Conservation (phyloP, 129 eudicot genomes). For the Tagetes patula region DNA sequence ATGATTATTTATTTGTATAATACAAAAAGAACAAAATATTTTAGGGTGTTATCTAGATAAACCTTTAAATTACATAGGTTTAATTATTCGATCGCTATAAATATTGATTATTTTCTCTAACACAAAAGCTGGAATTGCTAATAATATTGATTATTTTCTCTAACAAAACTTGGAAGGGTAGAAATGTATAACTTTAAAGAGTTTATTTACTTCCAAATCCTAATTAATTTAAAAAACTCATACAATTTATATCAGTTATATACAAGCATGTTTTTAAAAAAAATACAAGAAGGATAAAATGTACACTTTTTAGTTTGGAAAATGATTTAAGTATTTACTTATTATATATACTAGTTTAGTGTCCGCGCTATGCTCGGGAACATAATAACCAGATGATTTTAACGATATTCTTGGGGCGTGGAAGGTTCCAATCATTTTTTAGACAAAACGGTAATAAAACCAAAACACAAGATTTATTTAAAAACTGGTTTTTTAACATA, state of each 20-base stretch:
- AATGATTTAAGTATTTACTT: not conserved
- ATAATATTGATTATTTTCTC: not conserved
- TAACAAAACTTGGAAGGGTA: not conserved
- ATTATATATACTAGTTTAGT: not conserved
- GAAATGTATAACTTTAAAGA: not conserved
- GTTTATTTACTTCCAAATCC: not conserved
- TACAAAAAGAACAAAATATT: not conserved
- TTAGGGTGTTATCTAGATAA: not conserved
- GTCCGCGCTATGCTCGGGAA: too few species aligned
- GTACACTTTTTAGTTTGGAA: not conserved
- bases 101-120: too few species aligned
- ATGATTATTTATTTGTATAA: constrained; percentile 15
- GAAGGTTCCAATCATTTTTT: too few species aligned
- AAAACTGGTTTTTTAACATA: too few species aligned
- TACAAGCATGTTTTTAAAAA: not conserved
- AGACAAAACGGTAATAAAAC: too few species aligned
- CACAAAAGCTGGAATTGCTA: too few species aligned
- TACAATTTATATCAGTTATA: not conserved
- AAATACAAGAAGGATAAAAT: not conserved
- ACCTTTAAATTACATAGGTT: too few species aligned
- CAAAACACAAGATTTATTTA: too few species aligned
- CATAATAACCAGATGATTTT: too few species aligned
- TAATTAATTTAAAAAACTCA: not conserved
- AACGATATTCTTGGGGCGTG: too few species aligned
- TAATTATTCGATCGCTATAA: too few species aligned